Evolutionary conservation across 164 flowering plant genomes (phyloP), one percentile per base, ranked within the genome.

Genomic region (Stephania yunnanensis): DNA sequence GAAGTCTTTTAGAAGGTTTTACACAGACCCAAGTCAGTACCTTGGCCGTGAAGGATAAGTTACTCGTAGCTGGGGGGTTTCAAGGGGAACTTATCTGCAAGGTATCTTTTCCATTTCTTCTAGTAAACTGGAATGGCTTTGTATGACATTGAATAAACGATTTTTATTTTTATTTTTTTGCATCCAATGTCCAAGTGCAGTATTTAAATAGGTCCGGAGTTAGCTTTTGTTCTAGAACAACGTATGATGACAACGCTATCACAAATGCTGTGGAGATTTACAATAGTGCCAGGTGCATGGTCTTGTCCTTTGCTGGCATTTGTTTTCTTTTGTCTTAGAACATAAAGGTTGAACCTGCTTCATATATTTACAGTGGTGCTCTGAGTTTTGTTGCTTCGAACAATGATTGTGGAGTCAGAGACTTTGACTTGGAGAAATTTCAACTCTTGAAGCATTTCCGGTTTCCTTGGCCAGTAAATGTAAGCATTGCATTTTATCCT

Each of bases 211-310:
- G 91, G 72, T 90, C 89, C 69, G 99, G 99, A 71, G 89, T 95
- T 63, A 84, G 90, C 83, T 95, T 90, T 80, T 95, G 99, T 82
- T 82, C 90, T 7, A 83, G 95, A 74, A 92, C 97, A 74, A 92
- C 99, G 30, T 87, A 90, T 82, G 97, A 91, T 74, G 98, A 95
- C 20, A 95, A 92, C 83, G 97, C 97, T 9, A 95, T 95, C 61
- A 93, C 99, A 15, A 95, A 95, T 88, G 96, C 99, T 52, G 84
- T 95, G 76, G 98, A 95, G 72, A 93, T 93, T n/a, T 93, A 92
- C 75, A 81, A 73, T 31, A 82, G 80, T 68, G 76, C 87, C 46
- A 90, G 97, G 98, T 93, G 80, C 45, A 44, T 30, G 30, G 11
- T 76, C 71, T 70, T 70, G 65, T 22, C 25, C 71, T 71, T 31